phyloP scores from a whole-genome alignment of 768 basidiomycete species.

The Mycena pura region DNA sequence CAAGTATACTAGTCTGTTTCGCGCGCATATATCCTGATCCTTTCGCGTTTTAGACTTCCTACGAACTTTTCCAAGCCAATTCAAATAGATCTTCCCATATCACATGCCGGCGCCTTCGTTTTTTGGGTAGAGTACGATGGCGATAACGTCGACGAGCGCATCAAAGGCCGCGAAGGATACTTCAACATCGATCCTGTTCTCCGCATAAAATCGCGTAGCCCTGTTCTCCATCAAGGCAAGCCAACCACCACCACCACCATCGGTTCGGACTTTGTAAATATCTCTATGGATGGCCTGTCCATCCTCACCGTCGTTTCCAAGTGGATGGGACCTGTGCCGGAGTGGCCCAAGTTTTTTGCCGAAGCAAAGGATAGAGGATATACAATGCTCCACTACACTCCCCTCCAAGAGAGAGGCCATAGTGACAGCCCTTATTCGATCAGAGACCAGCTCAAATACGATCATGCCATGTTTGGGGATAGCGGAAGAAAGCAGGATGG shows the following conservation, averaged over 20 bases:
- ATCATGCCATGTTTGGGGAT: slow-evolving; percentile 69
- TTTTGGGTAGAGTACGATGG: slow-evolving; percentile 95
- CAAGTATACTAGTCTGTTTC: slow-evolving; percentile 45
- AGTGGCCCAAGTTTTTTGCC: slow-evolving; percentile 82
- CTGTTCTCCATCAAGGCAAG: slow-evolving; percentile 67
- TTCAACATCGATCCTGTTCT: slow-evolving; percentile 97
- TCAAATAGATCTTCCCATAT: slow-evolving; percentile 93
- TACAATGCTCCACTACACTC: slow-evolving; percentile 98
- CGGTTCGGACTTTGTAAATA: slow-evolving; percentile 64
- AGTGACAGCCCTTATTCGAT: slow-evolving; percentile 95
- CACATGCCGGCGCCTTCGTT: slow-evolving; percentile 93
- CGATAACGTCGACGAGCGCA: slow-evolving; percentile 59
- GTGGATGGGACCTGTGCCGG: slow-evolving; percentile 90
- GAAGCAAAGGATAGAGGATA: slow-evolving; percentile 92
- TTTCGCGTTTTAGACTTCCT: slow-evolving; percentile 64
- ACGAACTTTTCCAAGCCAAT: slow-evolving; percentile 90
- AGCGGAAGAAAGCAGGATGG: slow-evolving; percentile 48
- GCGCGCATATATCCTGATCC: slow-evolving; percentile 28
- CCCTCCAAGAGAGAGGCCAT: slow-evolving; percentile 89
- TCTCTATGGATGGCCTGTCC: slow-evolving; percentile 88
- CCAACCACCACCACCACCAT: slow-evolving; percentile 59
- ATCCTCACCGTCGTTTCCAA: slow-evolving; percentile 94
- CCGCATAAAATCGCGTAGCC: slow-evolving; percentile 71
- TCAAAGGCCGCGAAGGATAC: slow-evolving; percentile 88
- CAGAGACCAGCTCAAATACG: slow-evolving; percentile 84